Evolutionary conservation across 805 yeast genomes (phyloP).

Genomic region (Pichia phayaonensis): DNA sequence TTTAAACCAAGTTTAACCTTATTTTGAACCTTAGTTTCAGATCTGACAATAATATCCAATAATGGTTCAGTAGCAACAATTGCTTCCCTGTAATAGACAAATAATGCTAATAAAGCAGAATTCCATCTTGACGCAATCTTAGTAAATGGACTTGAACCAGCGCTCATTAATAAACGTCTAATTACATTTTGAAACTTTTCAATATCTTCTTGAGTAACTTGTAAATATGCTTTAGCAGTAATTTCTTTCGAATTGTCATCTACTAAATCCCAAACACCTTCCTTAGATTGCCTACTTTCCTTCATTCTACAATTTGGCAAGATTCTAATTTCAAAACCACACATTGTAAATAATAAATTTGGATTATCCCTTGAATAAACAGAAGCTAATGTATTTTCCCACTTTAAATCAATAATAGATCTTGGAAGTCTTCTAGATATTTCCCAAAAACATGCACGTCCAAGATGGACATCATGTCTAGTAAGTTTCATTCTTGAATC

Average conservation of each 20-base stretch:
- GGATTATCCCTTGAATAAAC: conserved; percentile 90
- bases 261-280: conserved; percentile 88
- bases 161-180: conserved; percentile 85
- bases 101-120: conserved; percentile 77
- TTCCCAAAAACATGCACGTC: conserved; percentile 91
- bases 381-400: conserved; percentile 78
- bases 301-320: conserved; percentile 61
- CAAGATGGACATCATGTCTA: conserved; percentile 86
- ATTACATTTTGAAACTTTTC: conserved; percentile 75
- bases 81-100: conserved; percentile 90
- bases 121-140: conserved; percentile 96
- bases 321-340: conserved; percentile 91
- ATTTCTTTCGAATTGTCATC: conserved; percentile 69
- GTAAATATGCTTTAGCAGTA: conserved; percentile 80
- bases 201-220: conserved; percentile 76
- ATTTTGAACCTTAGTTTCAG: conserved; percentile 91
- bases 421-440: conserved; percentile 70
- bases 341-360: conserved; percentile 79
- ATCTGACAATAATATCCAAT: conserved; percentile 74
- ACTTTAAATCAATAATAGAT: conserved; percentile 61
- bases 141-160: conserved; percentile 93
- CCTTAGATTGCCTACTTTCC: conserved; percentile 45
- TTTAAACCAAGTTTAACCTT: conserved; percentile 91
- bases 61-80: conserved; percentile 73
- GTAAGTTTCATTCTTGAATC: conserved; percentile 86